These are phyloP conservation scores for Blepharisma stoltei DNA, from an alignment of 73 alveolate genomes.

Conservation along the genomic window DNA sequence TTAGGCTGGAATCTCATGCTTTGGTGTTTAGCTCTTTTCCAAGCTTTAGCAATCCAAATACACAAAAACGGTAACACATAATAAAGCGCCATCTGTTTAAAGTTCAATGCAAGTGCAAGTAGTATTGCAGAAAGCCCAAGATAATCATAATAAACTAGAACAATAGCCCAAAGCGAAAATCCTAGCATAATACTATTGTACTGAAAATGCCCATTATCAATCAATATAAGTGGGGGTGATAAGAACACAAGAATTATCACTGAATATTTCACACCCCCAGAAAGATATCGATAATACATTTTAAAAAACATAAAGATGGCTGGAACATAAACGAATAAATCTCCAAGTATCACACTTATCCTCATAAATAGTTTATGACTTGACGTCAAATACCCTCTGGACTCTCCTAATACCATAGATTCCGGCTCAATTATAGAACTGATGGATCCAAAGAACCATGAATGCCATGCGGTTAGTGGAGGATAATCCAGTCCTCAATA, in stretches of 20 bases:
- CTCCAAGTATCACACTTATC: constrained; percentile 36
- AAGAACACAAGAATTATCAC: constrained; percentile 41
- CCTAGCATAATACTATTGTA: constrained; percentile 66
- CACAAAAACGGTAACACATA: constrained; percentile 78
- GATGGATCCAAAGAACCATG: constrained; percentile 64
- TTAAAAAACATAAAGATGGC: constrained; percentile 38
- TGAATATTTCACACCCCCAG: constrained; percentile 38
- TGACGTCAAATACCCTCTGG: constrained; percentile 79
- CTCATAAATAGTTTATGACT: constrained; percentile 49
- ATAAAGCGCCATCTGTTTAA: constrained; percentile 89
- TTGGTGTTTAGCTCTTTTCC: background rate
- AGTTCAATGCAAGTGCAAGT: constrained; percentile 74
- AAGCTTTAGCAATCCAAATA: constrained; percentile 8
- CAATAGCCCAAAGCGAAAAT: background rate
- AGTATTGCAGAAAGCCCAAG: constrained; percentile 43
- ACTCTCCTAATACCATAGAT: constrained; percentile 58
- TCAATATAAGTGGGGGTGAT: constrained; percentile 75
- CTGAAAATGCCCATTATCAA: constrained; percentile 98
- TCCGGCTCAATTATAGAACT: constrained; percentile 50
- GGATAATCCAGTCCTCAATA: constrained; percentile 98
- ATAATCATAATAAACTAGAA: background rate
- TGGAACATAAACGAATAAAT: constrained; percentile 43
- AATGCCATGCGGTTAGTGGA: constrained; percentile 94
- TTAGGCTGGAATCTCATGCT: background rate
- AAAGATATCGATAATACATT: constrained; percentile 29